Evolutionary conservation across 306 rosid genomes (phyloP), one percentile per base, ranked within the genome.

Genomic region (Delonix regia): DNA sequence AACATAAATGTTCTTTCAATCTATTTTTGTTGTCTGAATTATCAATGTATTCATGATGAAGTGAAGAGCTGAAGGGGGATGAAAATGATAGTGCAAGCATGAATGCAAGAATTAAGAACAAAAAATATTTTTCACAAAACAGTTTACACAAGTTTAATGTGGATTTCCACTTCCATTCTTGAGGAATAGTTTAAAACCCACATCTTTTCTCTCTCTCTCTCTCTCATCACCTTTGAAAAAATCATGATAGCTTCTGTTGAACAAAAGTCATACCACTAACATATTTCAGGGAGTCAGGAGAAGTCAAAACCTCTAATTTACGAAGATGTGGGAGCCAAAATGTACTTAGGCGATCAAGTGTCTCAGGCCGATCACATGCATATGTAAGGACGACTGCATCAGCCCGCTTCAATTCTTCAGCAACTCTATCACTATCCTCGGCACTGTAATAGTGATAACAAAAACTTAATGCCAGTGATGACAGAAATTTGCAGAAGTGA

Each of bases 251-350:
- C 18, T 33, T 13, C 22, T 63, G 27, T 36, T 2, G 47, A 62
- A 62, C 68, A 62, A 1, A 16, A 33, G 22, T 36, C 69, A 36
- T 16, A 18, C 24, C 42, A 27, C 25, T 47, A 5, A 22, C 60
- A 69, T 48, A 28, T 7, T 15, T 42, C 0, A 12, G 7, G 62
- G 15, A 48, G 10, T 4, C 5, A 51, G 28, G 38, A 25, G 53
- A 65, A 11, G 74, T 74, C 21, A 36, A 10, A 78, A 96, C 99
- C 99, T 96, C 96, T 78, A 96, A 86, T 76, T 89, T 89, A 63
- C 98, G 98, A 70, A 96, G 99, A 78, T 87, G 89, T 12, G 99
- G 99, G 55, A 96, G 96, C 99, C 99, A 96, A 80, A 86, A 91
- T 78, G 84, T 77, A 83, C 98, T 91, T 77, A 96, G 81, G 38